These are phyloP conservation scores for Amaranthus cruentus DNA, from an alignment of 148 eudicot genomes.

Conservation along the genomic window DNA sequence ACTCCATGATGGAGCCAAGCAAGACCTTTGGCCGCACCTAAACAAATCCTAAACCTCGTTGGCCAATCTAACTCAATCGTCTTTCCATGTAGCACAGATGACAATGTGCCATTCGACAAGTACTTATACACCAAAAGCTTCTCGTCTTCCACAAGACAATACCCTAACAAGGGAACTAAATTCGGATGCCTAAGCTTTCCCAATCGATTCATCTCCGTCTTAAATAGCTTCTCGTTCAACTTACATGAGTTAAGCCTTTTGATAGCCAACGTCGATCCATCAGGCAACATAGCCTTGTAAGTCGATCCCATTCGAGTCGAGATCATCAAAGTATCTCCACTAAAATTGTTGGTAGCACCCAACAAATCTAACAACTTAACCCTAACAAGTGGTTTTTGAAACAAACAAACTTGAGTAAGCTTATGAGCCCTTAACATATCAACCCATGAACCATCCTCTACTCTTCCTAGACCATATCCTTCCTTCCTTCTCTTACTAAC, in stretches of 20 bases:
- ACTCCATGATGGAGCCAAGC: constrained; percentile 95
- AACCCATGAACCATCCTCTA: constrained; percentile 48
- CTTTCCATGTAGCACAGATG: constrained; percentile 44
- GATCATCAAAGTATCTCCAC: constrained; percentile 40
- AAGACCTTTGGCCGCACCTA: constrained; percentile 90
- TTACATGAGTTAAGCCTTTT: constrained; percentile 64
- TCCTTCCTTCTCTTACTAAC: constrained; percentile 39
- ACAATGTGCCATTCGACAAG: constrained; percentile 68
- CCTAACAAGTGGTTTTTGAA: constrained; percentile 76
- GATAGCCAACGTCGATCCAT: constrained; percentile 69
- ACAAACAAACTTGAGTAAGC: constrained; percentile 70
- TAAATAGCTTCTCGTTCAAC: constrained; percentile 62
- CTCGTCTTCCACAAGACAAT: constrained; percentile 73
- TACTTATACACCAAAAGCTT: constrained; percentile 80
- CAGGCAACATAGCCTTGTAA: constrained; percentile 63
- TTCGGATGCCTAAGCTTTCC: constrained; percentile 80
- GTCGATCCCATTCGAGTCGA: constrained; percentile 69
- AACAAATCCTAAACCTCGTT: constrained; percentile 65
- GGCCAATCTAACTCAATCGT: constrained; percentile 61
- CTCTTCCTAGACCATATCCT: constrained; percentile 54
- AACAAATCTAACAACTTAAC: constrained; percentile 61
- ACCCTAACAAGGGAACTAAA: constrained; percentile 76
- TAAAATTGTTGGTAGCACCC: constrained; percentile 60
- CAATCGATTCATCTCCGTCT: constrained; percentile 63
- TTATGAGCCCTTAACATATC: constrained; percentile 62